Evolutionary conservation across 345 rosid species (phyloP).

Genomic region (Pelargonium nanum): DNA sequence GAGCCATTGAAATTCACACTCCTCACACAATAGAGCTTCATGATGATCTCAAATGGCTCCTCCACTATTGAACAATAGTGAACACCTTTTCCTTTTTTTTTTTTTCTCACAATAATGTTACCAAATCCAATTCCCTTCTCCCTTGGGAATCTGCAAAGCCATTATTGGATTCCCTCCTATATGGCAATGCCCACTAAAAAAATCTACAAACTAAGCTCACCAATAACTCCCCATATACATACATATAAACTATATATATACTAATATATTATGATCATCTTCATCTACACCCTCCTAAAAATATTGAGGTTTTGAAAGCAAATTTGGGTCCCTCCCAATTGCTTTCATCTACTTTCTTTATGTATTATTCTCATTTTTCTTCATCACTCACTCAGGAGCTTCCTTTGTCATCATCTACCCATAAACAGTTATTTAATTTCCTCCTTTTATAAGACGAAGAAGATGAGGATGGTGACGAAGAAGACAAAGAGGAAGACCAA

Average conservation of each 20-base stretch:
- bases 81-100: not conserved
- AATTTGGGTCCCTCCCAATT: not conserved
- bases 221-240: slow-evolving; percentile 29
- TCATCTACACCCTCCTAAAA: slow-evolving; percentile 31
- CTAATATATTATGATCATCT: not conserved
- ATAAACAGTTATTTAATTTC: slow-evolving; percentile 47
- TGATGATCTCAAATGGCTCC: slow-evolving; percentile 1
- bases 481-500: slow-evolving; percentile 1
- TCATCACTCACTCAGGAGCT: slow-evolving; percentile 29
- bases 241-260: slow-evolving; percentile 16
- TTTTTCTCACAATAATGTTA: slow-evolving; percentile 10
- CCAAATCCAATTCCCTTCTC: slow-evolving; percentile 22
- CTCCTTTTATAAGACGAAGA: slow-evolving; percentile 50
- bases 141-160: slow-evolving; percentile 93
- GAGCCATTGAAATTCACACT: not conserved
- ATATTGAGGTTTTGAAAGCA: slow-evolving; percentile 32
- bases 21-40: slow-evolving; percentile 8
- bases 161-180: slow-evolving; percentile 14
- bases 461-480: slow-evolving; percentile 38
- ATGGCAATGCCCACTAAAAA: slow-evolving; percentile 43
- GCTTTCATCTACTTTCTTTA: slow-evolving; percentile 16
- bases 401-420: slow-evolving; percentile 64
- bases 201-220: slow-evolving; percentile 22
- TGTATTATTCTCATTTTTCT: not conserved
- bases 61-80: not conserved